phyloP scores from a whole-genome alignment of 2,329 filamentous ascomycete genomes.

The Hansfordia pulvinata region DNA sequence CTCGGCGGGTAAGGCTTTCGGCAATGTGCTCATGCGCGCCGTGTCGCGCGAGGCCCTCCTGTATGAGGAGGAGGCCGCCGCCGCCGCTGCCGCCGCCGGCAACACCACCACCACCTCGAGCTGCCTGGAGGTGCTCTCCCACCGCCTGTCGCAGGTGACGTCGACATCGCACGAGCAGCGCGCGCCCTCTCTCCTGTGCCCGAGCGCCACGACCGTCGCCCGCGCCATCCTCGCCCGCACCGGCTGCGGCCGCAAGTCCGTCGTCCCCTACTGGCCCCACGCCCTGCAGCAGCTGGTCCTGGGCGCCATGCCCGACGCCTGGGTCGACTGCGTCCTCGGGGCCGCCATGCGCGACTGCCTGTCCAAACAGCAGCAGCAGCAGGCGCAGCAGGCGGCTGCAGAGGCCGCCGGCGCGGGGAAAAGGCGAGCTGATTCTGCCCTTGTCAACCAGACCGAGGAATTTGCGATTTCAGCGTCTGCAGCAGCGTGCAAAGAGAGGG shows the following conservation, averaged over 20 bases:
- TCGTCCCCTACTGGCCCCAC: constrained; percentile 1
- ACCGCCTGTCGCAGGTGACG: no score
- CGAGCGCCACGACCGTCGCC: constrained; percentile 2
- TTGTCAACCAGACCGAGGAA: no score
- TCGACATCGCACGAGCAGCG: constrained; percentile 2
- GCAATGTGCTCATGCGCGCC: constrained; percentile 6
- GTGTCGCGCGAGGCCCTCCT: not conserved
- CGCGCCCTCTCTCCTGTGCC: constrained; percentile 1
- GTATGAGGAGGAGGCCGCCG: no score
- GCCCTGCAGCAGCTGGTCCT: constrained; percentile 1
- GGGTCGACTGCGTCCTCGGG: not conserved
- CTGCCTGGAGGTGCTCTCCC: no score
- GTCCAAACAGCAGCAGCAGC: no score
- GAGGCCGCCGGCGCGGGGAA: no score
- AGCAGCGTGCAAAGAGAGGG: no score
- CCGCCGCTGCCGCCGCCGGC: no score
- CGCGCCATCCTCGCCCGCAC: constrained; percentile 2
- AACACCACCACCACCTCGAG: no score
- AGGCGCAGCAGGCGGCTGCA: no score
- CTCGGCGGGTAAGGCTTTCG: constrained; percentile 7
- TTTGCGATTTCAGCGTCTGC: no score
- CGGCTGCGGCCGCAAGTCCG: not conserved
- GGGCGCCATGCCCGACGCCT: not conserved
- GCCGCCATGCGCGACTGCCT: not conserved
- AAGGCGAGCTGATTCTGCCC: no score